phyloP scores from a whole-genome alignment of 805 yeast genomes.

The Candida palmyrensis region DNA sequence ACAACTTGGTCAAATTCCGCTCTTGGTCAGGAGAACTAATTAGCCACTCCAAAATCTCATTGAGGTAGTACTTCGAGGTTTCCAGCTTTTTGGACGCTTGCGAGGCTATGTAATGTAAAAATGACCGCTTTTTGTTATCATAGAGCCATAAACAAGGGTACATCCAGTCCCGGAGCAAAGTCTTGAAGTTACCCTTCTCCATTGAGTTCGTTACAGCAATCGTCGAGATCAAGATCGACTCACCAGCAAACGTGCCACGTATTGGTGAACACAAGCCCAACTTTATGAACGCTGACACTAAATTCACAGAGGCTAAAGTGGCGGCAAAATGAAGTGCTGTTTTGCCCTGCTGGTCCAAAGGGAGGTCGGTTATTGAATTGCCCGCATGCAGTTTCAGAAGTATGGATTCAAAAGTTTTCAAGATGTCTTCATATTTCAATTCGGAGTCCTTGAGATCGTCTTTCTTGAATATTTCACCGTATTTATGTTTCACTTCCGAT shows the following conservation, averaged over 20 bases:
- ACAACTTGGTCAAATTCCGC: constrained; percentile 11
- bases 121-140: constrained; percentile 67
- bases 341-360: constrained; percentile 35
- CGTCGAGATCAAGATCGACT: constrained; percentile 55
- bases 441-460: constrained; percentile 17
- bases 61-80: constrained; percentile 30
- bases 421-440: constrained; percentile 18
- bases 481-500: constrained; percentile 27
- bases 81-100: constrained; percentile 25
- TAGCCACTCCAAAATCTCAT: constrained; percentile 29
- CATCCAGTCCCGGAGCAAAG: constrained; percentile 56
- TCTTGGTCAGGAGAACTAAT: neutral
- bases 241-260: constrained; percentile 35
- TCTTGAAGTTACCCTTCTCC: constrained; percentile 71
- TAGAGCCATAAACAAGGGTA: constrained; percentile 52
- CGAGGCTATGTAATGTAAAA: constrained; percentile 80
- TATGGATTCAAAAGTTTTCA: constrained; percentile 18
- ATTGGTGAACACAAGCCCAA: constrained; percentile 33
- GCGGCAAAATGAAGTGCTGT: constrained; percentile 41
- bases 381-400: constrained; percentile 11
- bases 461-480: constrained; percentile 31
- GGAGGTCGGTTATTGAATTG: constrained; percentile 21
- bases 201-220: constrained; percentile 79
- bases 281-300: constrained; percentile 30
- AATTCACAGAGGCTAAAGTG: constrained; percentile 31